Conservation (phyloP, 2,329 filamentous ascomycete genomes). For the Phyllosticta citribraziliensis region DNA sequence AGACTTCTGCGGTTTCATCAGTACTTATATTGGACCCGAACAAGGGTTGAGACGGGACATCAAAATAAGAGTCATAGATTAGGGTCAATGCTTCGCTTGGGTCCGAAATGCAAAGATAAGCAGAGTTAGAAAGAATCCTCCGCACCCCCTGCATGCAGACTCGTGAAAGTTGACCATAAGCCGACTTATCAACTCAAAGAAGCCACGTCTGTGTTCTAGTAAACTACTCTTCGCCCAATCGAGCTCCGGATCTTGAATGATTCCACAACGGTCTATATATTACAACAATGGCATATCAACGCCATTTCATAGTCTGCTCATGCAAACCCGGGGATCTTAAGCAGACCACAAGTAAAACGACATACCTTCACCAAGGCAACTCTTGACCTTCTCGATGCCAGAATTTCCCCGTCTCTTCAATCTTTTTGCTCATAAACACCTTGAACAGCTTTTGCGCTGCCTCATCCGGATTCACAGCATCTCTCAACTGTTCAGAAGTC, state of each 20-base stretch:
- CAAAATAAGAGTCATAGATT: not conserved
- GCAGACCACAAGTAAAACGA: not conserved
- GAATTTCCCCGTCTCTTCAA: slow-evolving; percentile 35
- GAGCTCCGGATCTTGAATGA: too few relatives aligned
- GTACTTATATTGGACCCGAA: not conserved
- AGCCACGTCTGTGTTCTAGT: too few relatives aligned
- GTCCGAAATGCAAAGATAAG: not conserved
- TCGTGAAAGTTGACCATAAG: too few relatives aligned
- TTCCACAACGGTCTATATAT: too few relatives aligned
- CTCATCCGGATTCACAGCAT: slow-evolving; percentile 35
- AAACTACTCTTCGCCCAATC: too few relatives aligned
- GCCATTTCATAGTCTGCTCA: not conserved
- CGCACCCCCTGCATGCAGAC: not conserved
- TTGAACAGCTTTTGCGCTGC: slow-evolving; percentile 36
- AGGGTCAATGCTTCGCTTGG: not conserved
- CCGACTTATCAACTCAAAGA: too few relatives aligned
- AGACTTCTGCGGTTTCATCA: not conserved
- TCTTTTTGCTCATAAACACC: slow-evolving; percentile 29
- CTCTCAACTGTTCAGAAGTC: slow-evolving; percentile 16
- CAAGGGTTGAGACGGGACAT: not conserved
- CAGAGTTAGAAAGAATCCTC: not conserved
- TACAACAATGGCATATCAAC: too few relatives aligned
- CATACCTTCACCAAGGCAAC: slow-evolving; percentile 29
- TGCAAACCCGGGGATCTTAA: not conserved
- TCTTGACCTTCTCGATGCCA: slow-evolving; percentile 37